Evolutionary conservation across 1,284 basidiomycete species (phyloP), one percentile per base, ranked within the genome.

Genomic region (Puccinia coronata): DNA sequence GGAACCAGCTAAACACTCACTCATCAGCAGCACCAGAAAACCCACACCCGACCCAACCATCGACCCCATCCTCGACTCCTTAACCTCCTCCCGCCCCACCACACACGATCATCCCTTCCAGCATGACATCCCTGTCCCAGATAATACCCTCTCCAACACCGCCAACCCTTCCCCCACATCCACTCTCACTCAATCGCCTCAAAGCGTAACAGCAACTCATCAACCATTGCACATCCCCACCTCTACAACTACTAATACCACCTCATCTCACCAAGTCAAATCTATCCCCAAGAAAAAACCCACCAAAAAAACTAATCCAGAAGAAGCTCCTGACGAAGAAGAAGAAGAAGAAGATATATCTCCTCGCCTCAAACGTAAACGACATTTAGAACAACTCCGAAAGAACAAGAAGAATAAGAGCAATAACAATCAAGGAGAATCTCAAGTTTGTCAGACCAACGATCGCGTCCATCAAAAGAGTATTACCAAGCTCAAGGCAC

Each of bases 261-360:
- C n/a, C n/a, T n/a, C n/a, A n/a, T n/a, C n/a, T n/a, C n/a, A n/a
- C n/a, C n/a, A n/a, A n/a, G n/a, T n/a, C n/a, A 39, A 25, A 72
- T 72, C 49, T 47, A 72, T 55, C 70, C 70, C 31, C 25, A 36
- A 8, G 25, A n/a, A 57, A 25, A 28, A 43, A 55, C 23, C 6
- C 3, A 31, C 34, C 31, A 80, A 36, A 31, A 11, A 36, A 55
- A 43, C 6, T n/a, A n/a, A 74, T 57, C 9, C 43, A 28, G 39
- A 6, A 41, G 73, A 39, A 6, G 5, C 49, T 16, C 23, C 28
- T 20, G 41, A n/a, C 55, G 39, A 34, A 23, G 11, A 53, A 28
- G 12, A 34, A 36, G 67, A 28, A 11, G 65, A 78, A 31, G 70
- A 80, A 31, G 53, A 73, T 39, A 73, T 73, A 5, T 80, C 78